These are phyloP conservation scores for Porpolomopsis calyptriformis DNA, from an alignment of 768 basidiomycete species.

Conservation along the genomic window DNA sequence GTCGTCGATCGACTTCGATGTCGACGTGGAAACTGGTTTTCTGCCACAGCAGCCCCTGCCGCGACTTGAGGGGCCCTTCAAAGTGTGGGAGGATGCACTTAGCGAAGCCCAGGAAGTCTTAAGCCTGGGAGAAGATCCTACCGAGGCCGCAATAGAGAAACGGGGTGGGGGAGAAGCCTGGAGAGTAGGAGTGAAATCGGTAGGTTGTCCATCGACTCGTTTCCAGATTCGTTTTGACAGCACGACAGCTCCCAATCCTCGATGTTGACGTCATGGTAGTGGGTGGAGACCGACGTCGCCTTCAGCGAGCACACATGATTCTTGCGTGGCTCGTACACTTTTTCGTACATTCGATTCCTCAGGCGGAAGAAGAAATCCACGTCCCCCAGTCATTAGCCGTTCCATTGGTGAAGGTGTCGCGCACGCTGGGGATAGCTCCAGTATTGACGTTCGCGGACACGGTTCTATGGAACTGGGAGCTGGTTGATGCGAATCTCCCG, in stretches of 20 bases:
- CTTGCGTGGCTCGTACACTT: slow-evolving; percentile 84
- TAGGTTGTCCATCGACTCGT: slow-evolving; percentile 27
- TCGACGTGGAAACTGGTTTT: slow-evolving; percentile 67
- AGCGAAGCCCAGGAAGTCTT: slow-evolving; percentile 42
- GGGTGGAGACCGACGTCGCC: slow-evolving; percentile 41
- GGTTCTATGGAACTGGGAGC: slow-evolving; percentile 86
- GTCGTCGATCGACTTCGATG: slow-evolving; percentile 39
- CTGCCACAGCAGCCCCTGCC: slow-evolving; percentile 60
- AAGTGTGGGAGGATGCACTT: slow-evolving; percentile 64
- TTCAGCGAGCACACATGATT: slow-evolving; percentile 82
- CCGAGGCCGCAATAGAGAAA: slow-evolving; percentile 37
- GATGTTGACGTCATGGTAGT: slow-evolving; percentile 39
- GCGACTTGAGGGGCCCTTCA: slow-evolving; percentile 41
- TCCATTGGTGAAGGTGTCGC: slow-evolving; percentile 70
- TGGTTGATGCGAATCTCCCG: slow-evolving; percentile 45
- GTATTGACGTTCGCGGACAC: slow-evolving; percentile 94
- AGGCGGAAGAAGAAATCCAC: slow-evolving; percentile 23
- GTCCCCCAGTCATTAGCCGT: slow-evolving; percentile 71
- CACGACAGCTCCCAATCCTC: slow-evolving; percentile 59
- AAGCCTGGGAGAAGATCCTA: slow-evolving; percentile 46
- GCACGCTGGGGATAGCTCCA: slow-evolving; percentile 75
- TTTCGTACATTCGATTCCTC: slow-evolving; percentile 74
- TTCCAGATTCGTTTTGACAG: slow-evolving; percentile 2
- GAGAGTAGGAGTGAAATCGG: slow-evolving; percentile 51
- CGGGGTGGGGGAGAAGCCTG: slow-evolving; percentile 53